Conservation (phyloP, 202 grass and related monocot genomes). For the Schoenoplectus tabernaemontani region DNA sequence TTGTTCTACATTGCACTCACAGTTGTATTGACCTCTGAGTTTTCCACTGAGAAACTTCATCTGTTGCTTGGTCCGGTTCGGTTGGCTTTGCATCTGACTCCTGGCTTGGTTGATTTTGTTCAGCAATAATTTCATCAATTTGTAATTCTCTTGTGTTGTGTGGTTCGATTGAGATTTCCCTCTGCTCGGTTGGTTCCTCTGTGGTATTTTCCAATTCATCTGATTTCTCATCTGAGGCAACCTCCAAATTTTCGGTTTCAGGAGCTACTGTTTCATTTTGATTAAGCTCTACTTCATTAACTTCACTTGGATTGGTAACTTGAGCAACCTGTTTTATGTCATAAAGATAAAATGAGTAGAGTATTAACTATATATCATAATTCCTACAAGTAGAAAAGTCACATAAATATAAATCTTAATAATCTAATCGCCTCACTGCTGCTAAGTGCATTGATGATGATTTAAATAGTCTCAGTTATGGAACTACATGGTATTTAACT, state of each 20-base stretch:
- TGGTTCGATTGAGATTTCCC: not conserved
- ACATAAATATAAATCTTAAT: no score
- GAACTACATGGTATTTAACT: no score
- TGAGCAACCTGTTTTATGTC: not conserved
- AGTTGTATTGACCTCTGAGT: not conserved
- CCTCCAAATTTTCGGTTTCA: not conserved
- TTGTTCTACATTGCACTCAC: not conserved
- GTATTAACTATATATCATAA: no score
- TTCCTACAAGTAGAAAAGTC: no score
- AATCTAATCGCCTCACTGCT: no score
- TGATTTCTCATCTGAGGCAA: not conserved
- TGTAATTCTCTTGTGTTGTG: not conserved
- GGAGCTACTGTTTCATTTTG: not conserved
- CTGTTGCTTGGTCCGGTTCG: not conserved
- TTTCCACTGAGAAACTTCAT: not conserved
- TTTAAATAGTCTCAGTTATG: no score
- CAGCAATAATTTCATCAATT: not conserved
- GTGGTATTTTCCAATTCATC: not conserved
- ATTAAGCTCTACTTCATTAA: not conserved
- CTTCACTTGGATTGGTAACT: not conserved
- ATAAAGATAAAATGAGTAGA: no score
- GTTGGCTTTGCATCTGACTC: not conserved
- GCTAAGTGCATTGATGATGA: no score
- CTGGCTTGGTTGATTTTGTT: not conserved
- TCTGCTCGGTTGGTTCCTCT: not conserved